phyloP scores from a whole-genome alignment of 352 stramenopile genomes.

The Globisporangium barbulae region DNA sequence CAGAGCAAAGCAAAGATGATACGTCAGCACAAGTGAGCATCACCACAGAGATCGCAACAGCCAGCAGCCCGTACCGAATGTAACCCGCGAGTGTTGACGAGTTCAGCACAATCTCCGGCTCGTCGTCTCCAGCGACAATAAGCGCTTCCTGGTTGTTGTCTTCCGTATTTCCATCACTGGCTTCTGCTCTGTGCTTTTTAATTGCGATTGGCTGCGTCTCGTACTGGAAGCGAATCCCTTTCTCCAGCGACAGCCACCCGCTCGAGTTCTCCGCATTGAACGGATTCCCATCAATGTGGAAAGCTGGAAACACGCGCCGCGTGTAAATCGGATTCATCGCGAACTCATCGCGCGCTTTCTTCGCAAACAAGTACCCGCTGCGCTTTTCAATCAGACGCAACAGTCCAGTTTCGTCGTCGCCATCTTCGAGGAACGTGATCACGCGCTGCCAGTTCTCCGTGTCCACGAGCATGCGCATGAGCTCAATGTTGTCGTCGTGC shows the following conservation, averaged over 20 bases:
- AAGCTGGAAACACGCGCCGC: constrained; percentile 64
- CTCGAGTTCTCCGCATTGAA: constrained; percentile 51
- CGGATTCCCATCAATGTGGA: constrained; percentile 54
- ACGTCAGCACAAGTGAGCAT: neutral
- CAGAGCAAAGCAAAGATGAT: neutral
- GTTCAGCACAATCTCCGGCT: constrained; percentile 65
- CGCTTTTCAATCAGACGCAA: constrained; percentile 73
- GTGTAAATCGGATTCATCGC: constrained; percentile 59
- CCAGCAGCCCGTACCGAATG: constrained; percentile 40
- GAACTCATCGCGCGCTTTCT: constrained; percentile 40
- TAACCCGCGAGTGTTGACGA: constrained; percentile 71
- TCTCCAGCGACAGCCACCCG: constrained; percentile 56
- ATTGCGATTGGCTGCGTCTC: constrained; percentile 24
- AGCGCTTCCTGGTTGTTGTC: neutral
- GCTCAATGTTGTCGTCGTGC: constrained; percentile 81
- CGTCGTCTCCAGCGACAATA: constrained; percentile 11
- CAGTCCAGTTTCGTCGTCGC: constrained; percentile 42
- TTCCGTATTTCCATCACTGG: neutral
- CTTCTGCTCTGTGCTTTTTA: constrained; percentile 21
- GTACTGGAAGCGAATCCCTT: constrained; percentile 51
- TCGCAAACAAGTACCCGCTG: constrained; percentile 66
- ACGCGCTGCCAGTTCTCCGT: constrained; percentile 85
- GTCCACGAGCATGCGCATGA: constrained; percentile 80
- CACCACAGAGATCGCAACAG: too few species aligned
- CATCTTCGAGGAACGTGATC: constrained; percentile 40